Percentiles rank a stretch among this genome's conserved stretches.
These are phyloP conservation scores for Orbilia oligospora DNA, from an alignment of 2,329 filamentous ascomycete species.

Conservation along the genomic window DNA sequence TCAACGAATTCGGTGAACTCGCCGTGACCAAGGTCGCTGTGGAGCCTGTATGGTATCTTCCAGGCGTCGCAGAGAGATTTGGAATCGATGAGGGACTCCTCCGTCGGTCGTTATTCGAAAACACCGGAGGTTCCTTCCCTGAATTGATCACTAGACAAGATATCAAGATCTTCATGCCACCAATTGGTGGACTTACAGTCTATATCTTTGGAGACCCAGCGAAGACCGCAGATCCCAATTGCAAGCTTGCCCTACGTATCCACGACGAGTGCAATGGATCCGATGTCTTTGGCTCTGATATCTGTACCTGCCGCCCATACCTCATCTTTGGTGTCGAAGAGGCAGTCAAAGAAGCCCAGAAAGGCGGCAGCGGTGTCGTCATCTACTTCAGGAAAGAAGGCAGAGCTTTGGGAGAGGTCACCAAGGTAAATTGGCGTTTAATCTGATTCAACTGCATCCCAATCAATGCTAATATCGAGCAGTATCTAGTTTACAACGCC, in stretches of 20 bases:
- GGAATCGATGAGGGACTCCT: constrained; percentile 91
- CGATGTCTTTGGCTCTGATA: constrained; percentile 97
- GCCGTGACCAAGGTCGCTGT: constrained; percentile 97
- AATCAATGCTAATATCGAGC: background rate
- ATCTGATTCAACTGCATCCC: background rate
- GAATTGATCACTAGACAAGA: constrained; percentile 95
- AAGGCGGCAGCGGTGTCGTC: constrained; percentile 91
- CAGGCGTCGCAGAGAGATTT: constrained; percentile 90
- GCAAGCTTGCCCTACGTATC: constrained; percentile 84
- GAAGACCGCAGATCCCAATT: constrained; percentile 90
- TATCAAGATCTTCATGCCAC: constrained; percentile 94
- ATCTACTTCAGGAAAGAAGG: constrained; percentile 99
- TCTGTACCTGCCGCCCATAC: constrained; percentile 96
- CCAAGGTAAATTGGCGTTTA: constrained; percentile 76
- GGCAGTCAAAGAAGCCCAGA: constrained; percentile 96
- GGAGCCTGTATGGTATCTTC: constrained; percentile 91
- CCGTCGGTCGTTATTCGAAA: constrained; percentile 89
- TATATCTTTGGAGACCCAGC: constrained; percentile 97
- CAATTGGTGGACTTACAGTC: constrained; percentile 94
- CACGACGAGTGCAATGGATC: constrained; percentile 94
- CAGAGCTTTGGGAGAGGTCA: constrained; percentile 92
- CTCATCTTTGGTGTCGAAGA: constrained; percentile 97
- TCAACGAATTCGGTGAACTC: constrained; percentile 88
- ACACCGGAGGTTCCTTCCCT: constrained; percentile 95
- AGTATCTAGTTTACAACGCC: constrained; percentile 78